Percentiles rank a stretch among this genome's conserved stretches.
These are phyloP conservation scores for Rhodocollybia butyracea DNA, from an alignment of 768 basidiomycete species.

Conservation along the genomic window DNA sequence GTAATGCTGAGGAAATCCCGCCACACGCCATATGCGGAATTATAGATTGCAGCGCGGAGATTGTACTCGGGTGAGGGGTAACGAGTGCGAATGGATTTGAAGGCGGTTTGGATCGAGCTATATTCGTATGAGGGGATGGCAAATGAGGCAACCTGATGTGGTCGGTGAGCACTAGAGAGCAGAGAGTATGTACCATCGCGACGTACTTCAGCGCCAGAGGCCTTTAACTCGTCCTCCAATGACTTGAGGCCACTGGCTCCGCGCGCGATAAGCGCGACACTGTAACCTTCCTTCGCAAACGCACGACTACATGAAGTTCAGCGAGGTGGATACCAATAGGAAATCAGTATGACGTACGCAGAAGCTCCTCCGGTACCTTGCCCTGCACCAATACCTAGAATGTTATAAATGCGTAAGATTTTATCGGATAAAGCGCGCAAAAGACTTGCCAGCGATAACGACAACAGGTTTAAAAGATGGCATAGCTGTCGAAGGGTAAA, in stretches of 20 bases:
- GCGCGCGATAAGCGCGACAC: constrained; percentile 63
- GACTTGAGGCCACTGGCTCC: constrained; percentile 48
- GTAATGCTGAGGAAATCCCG: constrained; percentile 67
- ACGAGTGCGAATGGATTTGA: constrained; percentile 37
- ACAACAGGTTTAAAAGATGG: constrained; percentile 36
- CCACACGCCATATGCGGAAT: constrained; percentile 54
- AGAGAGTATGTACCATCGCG: neutral
- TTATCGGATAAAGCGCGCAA: constrained; percentile 4
- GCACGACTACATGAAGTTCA: constrained; percentile 37
- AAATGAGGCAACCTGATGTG: constrained; percentile 51
- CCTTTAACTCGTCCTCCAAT: constrained; percentile 52
- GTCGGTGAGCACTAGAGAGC: neutral
- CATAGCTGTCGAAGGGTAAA: neutral
- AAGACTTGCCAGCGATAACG: constrained; percentile 50
- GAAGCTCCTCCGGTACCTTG: constrained; percentile 55
- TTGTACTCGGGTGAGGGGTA: constrained; percentile 47
- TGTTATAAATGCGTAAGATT: neutral
- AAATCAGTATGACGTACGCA: constrained; percentile 37
- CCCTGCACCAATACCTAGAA: constrained; percentile 42
- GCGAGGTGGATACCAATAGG: neutral
- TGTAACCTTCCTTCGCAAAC: constrained; percentile 62
- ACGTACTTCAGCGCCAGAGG: constrained; percentile 55
- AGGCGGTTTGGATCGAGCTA: constrained; percentile 47
- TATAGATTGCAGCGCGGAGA: constrained; percentile 62
- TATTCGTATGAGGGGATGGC: constrained; percentile 49